These are phyloP conservation scores for Hirsutella minnesotensis DNA, from an alignment of 2,329 filamentous ascomycete species.

Conservation along the genomic window DNA sequence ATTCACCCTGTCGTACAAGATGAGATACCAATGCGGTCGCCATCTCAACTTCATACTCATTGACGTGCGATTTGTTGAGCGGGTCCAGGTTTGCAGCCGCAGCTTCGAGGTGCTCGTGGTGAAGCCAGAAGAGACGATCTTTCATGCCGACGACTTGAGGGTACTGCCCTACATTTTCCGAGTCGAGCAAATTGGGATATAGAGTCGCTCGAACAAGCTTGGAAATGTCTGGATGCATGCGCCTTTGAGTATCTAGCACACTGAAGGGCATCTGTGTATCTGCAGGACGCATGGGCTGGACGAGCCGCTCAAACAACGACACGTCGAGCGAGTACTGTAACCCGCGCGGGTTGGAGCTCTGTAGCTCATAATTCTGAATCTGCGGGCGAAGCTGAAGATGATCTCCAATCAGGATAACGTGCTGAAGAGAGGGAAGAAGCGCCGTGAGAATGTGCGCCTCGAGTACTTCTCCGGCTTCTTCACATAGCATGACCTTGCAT, in stretches of 20 bases:
- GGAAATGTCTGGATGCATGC: conserved; percentile 55
- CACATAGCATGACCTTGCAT: conserved; percentile 44
- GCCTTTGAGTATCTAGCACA: conserved; percentile 43
- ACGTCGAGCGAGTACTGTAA: conserved; percentile 41
- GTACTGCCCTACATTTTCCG: conserved; percentile 20
- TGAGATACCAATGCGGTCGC: conserved; percentile 50
- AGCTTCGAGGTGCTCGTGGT: conserved; percentile 41
- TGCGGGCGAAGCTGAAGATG: conserved; percentile 49
- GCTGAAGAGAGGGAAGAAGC: conserved; percentile 46
- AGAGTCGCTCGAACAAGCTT: conserved; percentile 42
- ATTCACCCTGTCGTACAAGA: conserved; percentile 51
- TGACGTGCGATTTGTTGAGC: conserved; percentile 35
- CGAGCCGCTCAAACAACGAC: conserved; percentile 50
- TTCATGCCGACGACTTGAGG: conserved; percentile 42
- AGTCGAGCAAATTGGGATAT: conserved; percentile 45
- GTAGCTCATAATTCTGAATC: conserved; percentile 42
- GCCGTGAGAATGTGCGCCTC: conserved; percentile 51
- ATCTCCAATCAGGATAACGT: conserved; percentile 52
- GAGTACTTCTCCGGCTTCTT: conserved; percentile 58
- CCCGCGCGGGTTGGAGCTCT: conserved; percentile 35
- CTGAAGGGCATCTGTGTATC: conserved; percentile 16
- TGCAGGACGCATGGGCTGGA: conserved; percentile 18
- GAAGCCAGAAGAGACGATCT: conserved; percentile 46
- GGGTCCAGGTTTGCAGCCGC: conserved; percentile 16
- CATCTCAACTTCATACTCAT: conserved; percentile 53